phyloP scores from a whole-genome alignment of 1,139 yeast genomes.

The Yamadazyma epiphylla region DNA sequence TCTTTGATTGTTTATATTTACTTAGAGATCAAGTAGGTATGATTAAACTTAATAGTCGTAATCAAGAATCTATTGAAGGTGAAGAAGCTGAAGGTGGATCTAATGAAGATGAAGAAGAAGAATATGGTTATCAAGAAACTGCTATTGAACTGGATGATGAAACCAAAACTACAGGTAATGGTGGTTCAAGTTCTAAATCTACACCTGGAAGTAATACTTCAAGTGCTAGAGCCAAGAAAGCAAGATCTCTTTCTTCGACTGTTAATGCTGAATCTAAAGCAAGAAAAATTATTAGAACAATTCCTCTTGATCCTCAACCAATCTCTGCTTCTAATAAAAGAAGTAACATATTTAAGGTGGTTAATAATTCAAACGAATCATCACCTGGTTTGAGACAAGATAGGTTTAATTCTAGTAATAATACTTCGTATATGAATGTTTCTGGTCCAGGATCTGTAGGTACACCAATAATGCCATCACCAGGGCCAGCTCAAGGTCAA shows the following conservation, averaged over 20 bases:
- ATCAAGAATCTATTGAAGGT: constrained; percentile 16
- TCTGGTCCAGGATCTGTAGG: not conserved
- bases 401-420: constrained; percentile 1
- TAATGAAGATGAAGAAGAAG: constrained; percentile 19
- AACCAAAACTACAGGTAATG: constrained; percentile 5
- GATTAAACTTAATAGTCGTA: constrained; percentile 51
- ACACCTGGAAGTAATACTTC: constrained; percentile 38
- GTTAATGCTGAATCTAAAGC: constrained; percentile 68
- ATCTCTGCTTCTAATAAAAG: constrained; percentile 42
- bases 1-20: constrained; percentile 84
- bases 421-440: not conserved
- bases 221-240: constrained; percentile 30
- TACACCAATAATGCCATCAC: constrained; percentile 3
- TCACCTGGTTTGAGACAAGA: constrained; percentile 17
- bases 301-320: constrained; percentile 81
- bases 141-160: constrained; percentile 27
- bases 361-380: constrained; percentile 28
- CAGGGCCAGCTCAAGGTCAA: constrained; percentile 12
- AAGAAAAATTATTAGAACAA: constrained; percentile 66
- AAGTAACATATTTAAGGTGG: constrained; percentile 39
- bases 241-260: constrained; percentile 49
- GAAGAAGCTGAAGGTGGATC: constrained; percentile 17
- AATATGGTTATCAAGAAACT: constrained; percentile 18
- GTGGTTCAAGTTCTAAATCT: constrained; percentile 24
- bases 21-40: constrained; percentile 84